These are phyloP conservation scores for Clarireedia sp. DNA, from an alignment of 2,329 filamentous ascomycete genomes.

Conservation along the genomic window DNA sequence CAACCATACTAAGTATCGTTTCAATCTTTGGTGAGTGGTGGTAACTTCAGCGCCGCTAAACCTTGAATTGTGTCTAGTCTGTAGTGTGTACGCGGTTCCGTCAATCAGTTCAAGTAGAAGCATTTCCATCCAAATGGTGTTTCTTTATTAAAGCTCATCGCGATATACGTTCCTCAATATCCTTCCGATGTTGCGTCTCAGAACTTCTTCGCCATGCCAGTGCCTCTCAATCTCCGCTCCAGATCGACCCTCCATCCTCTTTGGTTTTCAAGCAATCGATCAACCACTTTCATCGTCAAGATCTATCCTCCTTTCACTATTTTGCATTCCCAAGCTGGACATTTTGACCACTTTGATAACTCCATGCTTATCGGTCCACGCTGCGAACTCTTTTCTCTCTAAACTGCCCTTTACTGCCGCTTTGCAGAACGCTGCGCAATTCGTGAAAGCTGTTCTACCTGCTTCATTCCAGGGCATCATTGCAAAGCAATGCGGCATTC, in stretches of 20 bases:
- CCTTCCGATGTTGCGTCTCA: background rate
- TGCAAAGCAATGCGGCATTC: conserved; percentile 72
- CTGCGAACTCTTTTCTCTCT: background rate
- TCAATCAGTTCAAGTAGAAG: too few species aligned
- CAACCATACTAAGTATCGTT: too few species aligned
- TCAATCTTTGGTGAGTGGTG: too few species aligned
- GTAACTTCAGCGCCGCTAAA: too few species aligned
- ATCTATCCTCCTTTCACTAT: background rate
- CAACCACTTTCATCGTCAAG: background rate
- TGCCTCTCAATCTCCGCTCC: background rate
- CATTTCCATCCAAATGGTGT: too few species aligned
- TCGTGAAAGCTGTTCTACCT: conserved; percentile 3
- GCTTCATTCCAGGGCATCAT: conserved; percentile 32
- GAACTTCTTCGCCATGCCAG: background rate
- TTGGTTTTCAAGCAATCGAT: background rate
- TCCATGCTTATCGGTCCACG: conserved; percentile 2
- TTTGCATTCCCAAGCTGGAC: background rate
- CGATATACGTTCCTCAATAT: too few species aligned
- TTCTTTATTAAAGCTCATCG: too few species aligned
- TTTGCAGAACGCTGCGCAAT: conserved; percentile 1
- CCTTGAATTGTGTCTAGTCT: too few species aligned
- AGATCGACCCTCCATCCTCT: background rate
- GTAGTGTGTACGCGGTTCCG: too few species aligned
- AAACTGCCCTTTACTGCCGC: background rate
- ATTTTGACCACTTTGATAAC: background rate